Percentiles rank a stretch among this genome's conserved stretches.
These are phyloP conservation scores for Fibroporia radiculosa DNA, from an alignment of 768 basidiomycete genomes.

Conservation along the genomic window DNA sequence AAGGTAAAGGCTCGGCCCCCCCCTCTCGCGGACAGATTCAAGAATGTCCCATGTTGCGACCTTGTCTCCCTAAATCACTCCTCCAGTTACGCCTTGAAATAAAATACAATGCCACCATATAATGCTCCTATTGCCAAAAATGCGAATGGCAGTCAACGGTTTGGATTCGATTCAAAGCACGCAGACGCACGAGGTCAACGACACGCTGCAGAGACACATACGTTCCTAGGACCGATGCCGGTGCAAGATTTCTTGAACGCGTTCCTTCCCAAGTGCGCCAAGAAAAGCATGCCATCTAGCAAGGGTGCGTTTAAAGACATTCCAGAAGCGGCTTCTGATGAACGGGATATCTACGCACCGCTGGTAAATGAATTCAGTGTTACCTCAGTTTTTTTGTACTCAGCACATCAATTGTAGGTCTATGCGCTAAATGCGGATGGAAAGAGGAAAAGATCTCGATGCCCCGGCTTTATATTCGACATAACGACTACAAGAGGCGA, in stretches of 20 bases:
- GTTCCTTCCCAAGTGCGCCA: background rate
- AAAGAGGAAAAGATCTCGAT: background rate
- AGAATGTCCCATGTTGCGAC: too few species aligned
- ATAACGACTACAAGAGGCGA: background rate
- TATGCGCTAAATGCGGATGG: background rate
- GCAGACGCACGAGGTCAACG: background rate
- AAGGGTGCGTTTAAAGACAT: background rate
- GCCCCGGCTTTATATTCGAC: slow-evolving; percentile 6
- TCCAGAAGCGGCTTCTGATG: background rate
- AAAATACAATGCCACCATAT: too few species aligned
- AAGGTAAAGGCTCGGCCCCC: too few species aligned
- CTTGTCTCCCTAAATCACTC: too few species aligned
- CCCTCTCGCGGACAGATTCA: too few species aligned
- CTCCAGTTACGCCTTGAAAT: too few species aligned
- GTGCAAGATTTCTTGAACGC: background rate
- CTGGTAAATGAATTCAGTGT: background rate
- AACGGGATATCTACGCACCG: background rate
- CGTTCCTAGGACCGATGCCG: slow-evolving; percentile 8
- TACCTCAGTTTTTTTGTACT: background rate
- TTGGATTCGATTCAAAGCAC: background rate
- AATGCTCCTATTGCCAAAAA: background rate
- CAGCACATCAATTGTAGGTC: background rate
- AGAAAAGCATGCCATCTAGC: slow-evolving; percentile 1
- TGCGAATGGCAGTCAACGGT: background rate
- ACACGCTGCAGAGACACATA: background rate